phyloP scores from a whole-genome alignment of 306 rosid species.

The Potentilla sterilis region DNA sequence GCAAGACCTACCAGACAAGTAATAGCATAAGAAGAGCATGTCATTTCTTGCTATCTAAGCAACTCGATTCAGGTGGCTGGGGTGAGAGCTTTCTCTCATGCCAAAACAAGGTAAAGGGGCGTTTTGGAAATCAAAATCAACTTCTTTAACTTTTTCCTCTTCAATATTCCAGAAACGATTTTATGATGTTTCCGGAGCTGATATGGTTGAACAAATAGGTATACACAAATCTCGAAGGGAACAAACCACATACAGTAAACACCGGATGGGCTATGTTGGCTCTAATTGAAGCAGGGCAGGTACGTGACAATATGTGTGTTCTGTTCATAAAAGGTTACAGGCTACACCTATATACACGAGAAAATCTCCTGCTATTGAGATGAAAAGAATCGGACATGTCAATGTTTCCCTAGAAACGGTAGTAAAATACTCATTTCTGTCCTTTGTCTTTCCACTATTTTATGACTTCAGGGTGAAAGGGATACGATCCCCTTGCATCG shows the following conservation, averaged over 20 bases:
- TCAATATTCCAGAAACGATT: background rate
- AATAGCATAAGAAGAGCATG: constrained; percentile 53
- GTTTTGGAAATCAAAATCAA: background rate
- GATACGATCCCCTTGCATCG: constrained; percentile 57
- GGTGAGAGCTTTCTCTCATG: constrained; percentile 74
- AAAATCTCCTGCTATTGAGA: background rate
- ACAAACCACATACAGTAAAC: constrained; percentile 54
- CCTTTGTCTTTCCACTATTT: background rate
- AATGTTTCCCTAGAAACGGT: background rate
- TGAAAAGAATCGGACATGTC: background rate
- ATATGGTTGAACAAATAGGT: constrained; percentile 33
- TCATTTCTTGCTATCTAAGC: constrained; percentile 64
- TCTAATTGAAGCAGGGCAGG: constrained; percentile 70
- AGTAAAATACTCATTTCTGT: background rate
- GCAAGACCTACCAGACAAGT: constrained; percentile 47
- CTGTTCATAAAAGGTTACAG: background rate
- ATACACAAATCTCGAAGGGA: constrained; percentile 58
- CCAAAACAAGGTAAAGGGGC: constrained; percentile 46
- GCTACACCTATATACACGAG: background rate
- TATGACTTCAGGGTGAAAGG: constrained; percentile 42
- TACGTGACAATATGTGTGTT: background rate
- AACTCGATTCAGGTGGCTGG: constrained; percentile 61
- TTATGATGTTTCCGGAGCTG: background rate
- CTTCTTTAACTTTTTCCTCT: background rate
- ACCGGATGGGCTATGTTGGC: constrained; percentile 77